A percentile compares a stretch with the other conserved stretches of the same genome.
phyloP scores from a whole-genome alignment of 768 basidiomycete genomes.

The Pleurotus platypus region DNA sequence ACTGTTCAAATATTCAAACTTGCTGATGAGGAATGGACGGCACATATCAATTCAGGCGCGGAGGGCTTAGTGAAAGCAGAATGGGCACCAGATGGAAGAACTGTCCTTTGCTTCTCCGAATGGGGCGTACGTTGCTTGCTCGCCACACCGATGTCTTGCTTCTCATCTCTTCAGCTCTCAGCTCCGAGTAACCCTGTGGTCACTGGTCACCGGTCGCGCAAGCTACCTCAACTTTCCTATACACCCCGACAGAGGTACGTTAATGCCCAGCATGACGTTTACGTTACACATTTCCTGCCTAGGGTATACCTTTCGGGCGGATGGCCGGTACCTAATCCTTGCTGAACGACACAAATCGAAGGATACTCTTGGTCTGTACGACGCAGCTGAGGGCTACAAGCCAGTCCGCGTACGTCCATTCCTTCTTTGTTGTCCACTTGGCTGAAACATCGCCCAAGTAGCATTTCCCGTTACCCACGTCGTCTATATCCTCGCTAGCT shows the following conservation, averaged over 20 bases:
- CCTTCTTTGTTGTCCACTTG: not conserved
- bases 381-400: slow-evolving; percentile 64
- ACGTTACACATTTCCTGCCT: not conserved
- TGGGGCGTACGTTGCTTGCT: slow-evolving; percentile 71
- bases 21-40: slow-evolving; percentile 74
- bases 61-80: slow-evolving; percentile 86
- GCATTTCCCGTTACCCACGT: slow-evolving; percentile 84
- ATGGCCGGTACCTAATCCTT: slow-evolving; percentile 80
- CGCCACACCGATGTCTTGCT: not conserved
- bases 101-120: slow-evolving; percentile 86
- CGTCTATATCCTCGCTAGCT: slow-evolving; percentile 64
- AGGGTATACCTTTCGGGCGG: slow-evolving; percentile 79
- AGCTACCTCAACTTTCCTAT: slow-evolving; percentile 85
- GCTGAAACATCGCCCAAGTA: slow-evolving; percentile 23
- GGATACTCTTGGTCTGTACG: slow-evolving; percentile 85
- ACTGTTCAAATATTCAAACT: slow-evolving; percentile 77
- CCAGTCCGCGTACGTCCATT: slow-evolving; percentile 58
- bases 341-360: slow-evolving; percentile 90
- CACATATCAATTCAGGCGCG: slow-evolving; percentile 73
- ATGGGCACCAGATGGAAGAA: slow-evolving; percentile 86
- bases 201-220: slow-evolving; percentile 67
- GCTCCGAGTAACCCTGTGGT: slow-evolving; percentile 88
- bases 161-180: slow-evolving; percentile 25
- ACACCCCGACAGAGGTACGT: slow-evolving; percentile 71
- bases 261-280: not conserved